These are phyloP conservation scores for Mentha longifolia DNA, from an alignment of 257 asterid genomes.

Conservation along the genomic window DNA sequence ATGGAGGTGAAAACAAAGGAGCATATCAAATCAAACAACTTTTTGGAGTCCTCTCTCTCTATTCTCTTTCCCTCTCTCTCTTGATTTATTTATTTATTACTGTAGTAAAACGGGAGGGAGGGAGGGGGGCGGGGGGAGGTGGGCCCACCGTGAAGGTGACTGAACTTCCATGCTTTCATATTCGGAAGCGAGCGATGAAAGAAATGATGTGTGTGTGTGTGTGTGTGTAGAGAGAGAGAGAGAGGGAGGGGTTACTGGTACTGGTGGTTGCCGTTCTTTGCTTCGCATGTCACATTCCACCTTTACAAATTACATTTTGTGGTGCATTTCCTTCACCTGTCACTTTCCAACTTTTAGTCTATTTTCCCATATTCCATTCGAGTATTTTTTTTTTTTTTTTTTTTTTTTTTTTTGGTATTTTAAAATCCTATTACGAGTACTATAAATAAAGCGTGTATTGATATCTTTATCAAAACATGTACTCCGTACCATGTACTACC, in stretches of 20 bases:
- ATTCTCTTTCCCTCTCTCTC: slow-evolving; percentile 1
- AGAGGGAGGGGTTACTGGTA: too few species aligned
- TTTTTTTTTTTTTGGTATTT: too few species aligned
- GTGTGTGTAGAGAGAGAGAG: too few species aligned
- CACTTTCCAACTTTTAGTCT: not conserved
- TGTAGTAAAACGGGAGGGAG: not conserved
- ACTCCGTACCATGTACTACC: too few species aligned
- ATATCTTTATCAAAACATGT: too few species aligned
- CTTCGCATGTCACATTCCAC: slow-evolving; percentile 41
- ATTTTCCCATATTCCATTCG: not conserved
- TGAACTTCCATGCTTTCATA: slow-evolving; percentile 29
- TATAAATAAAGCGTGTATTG: too few species aligned
- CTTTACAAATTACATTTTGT: slow-evolving; percentile 35
- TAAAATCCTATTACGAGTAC: too few species aligned
- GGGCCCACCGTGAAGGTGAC: slow-evolving; percentile 43
- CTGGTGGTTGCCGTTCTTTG: too few species aligned
- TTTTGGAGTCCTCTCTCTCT: slow-evolving; percentile 40
- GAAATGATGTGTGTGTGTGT: slow-evolving; percentile 31
- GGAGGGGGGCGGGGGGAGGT: not conserved
- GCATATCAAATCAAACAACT: slow-evolving; percentile 66
- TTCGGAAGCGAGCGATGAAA: slow-evolving; percentile 19
- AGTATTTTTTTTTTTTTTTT: too few species aligned
- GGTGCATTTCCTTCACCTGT: slow-evolving; percentile 7
- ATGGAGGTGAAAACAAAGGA: slow-evolving; percentile 49
- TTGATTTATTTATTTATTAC: not conserved